Evolutionary conservation across 164 flowering plant species (phyloP).

Genomic region (Tetracentron sinense): DNA sequence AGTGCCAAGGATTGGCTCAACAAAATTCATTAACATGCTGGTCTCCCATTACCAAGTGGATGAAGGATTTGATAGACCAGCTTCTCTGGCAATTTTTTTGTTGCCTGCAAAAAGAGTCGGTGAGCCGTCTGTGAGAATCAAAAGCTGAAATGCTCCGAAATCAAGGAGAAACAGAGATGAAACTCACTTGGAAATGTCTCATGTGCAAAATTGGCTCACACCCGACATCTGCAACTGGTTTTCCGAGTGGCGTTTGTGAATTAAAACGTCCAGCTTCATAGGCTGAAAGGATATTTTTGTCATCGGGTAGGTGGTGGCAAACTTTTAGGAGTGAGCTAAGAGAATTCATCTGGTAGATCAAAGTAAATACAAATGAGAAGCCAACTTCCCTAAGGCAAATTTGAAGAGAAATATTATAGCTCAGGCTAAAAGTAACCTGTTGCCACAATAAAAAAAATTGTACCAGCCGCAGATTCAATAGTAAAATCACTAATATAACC

Average conservation of each 20-base stretch:
- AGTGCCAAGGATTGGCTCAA: neutral
- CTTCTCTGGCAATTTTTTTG: conserved; percentile 68
- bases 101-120: conserved; percentile 41
- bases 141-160: neutral
- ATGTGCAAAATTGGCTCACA: conserved; percentile 95
- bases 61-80: conserved; percentile 60
- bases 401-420: neutral
- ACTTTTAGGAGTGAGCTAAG: conserved; percentile 69
- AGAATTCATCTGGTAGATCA: conserved; percentile 77
- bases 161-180: neutral
- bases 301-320: conserved; percentile 65
- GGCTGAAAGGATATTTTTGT: conserved; percentile 32
- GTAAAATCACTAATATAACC: too few relatives aligned
- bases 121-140: neutral
- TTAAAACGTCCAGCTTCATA: conserved; percentile 72
- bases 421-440: neutral
- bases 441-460: too few relatives aligned
- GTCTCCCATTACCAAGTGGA: conserved; percentile 24
- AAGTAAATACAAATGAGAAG: conserved; percentile 10
- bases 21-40: conserved; percentile 2
- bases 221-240: conserved; percentile 80
- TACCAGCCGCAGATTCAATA: too few relatives aligned
- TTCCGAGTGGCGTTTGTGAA: conserved; percentile 58
- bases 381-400: neutral
- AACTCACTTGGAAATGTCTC: conserved; percentile 89